A percentile compares a stretch with the other conserved stretches of the same genome.
These are phyloP conservation scores for Didymella segeticola DNA, from an alignment of 2,329 filamentous ascomycete genomes.

Conservation along the genomic window DNA sequence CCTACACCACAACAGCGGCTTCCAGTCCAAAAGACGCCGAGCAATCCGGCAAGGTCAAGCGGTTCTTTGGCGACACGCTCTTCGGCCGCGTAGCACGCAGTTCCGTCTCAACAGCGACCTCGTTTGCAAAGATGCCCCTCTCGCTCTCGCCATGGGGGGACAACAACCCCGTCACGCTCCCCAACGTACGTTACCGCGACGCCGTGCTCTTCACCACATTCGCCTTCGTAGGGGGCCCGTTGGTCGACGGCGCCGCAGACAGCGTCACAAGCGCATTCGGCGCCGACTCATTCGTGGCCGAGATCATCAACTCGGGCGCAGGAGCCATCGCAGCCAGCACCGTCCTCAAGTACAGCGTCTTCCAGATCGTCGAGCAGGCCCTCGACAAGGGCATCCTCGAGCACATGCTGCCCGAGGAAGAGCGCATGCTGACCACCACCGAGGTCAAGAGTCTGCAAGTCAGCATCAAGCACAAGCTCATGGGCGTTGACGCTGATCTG, in stretches of 20 bases:
- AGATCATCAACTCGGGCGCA: constrained; percentile 42
- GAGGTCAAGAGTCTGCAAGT: constrained; percentile 48
- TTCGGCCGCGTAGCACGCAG: constrained; percentile 46
- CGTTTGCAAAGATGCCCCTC: constrained; percentile 43
- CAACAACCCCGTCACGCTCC: constrained; percentile 49
- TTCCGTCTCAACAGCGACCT: constrained; percentile 42
- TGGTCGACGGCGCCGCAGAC: constrained; percentile 41
- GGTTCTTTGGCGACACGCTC: constrained; percentile 49
- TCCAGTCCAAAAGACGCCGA: constrained; percentile 38
- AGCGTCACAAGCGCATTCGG: constrained; percentile 41
- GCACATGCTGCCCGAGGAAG: constrained; percentile 49
- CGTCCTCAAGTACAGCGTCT: constrained; percentile 44
- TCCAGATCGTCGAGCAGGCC: constrained; percentile 50
- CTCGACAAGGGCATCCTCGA: constrained; percentile 49
- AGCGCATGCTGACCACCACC: constrained; percentile 48
- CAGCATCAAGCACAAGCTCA: constrained; percentile 50
- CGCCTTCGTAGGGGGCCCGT: constrained; percentile 44
- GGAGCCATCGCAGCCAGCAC: constrained; percentile 37
- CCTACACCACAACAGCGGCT: constrained; percentile 33
- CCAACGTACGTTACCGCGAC: constrained; percentile 50
- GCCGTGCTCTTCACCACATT: constrained; percentile 49
- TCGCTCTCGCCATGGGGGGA: constrained; percentile 48
- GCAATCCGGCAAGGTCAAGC: constrained; percentile 38
- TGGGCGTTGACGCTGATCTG: constrained; percentile 50
- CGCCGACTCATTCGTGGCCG: constrained; percentile 44